These are phyloP conservation scores for Suillus weaverae DNA, from an alignment of 768 basidiomycete species.

Conservation along the genomic window DNA sequence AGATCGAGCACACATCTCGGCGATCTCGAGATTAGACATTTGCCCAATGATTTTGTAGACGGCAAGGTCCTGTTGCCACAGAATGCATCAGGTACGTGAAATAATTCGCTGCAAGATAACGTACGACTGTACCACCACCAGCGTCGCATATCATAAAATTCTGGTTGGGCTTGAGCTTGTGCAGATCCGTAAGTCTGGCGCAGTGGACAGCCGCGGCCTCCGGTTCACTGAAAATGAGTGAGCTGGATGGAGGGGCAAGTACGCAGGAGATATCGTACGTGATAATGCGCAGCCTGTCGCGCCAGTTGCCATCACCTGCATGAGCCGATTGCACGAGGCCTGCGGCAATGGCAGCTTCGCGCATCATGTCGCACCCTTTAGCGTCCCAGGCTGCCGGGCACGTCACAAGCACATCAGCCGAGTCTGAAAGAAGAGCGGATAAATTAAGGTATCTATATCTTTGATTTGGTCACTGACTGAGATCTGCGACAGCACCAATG, in stretches of 20 bases:
- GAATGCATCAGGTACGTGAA: slow-evolving; percentile 8
- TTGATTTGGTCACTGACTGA: slow-evolving; percentile 50
- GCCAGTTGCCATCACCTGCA: slow-evolving; percentile 73
- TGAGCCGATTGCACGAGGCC: slow-evolving; percentile 73
- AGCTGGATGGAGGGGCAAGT: slow-evolving; percentile 3
- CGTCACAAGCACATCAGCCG: slow-evolving; percentile 82
- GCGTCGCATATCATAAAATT: slow-evolving; percentile 93
- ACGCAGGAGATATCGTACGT: slow-evolving; percentile 42
- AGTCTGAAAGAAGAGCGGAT: slow-evolving; percentile 44
- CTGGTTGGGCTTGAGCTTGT: slow-evolving; percentile 76
- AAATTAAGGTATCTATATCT: slow-evolving; percentile 4
- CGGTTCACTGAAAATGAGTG: slow-evolving; percentile 45
- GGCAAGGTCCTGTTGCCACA: slow-evolving; percentile 38
- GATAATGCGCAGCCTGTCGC: slow-evolving; percentile 81
- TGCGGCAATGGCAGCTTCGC: slow-evolving; percentile 78
- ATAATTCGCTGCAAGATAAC: slow-evolving; percentile 28
- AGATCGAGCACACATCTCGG: slow-evolving; percentile 85
- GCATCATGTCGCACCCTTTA: slow-evolving; percentile 81
- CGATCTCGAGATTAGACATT: slow-evolving; percentile 81
- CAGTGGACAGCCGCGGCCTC: slow-evolving; percentile 94
- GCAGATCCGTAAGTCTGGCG: slow-evolving; percentile 76
- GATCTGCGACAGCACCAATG: slow-evolving; percentile 82
- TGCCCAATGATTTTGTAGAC: slow-evolving; percentile 82
- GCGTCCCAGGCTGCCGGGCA: slow-evolving; percentile 94
- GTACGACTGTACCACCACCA: slow-evolving; percentile 76